Evolutionary conservation across 129 eudicot species (phyloP).

Genomic region (Flaveria ramosissima): DNA sequence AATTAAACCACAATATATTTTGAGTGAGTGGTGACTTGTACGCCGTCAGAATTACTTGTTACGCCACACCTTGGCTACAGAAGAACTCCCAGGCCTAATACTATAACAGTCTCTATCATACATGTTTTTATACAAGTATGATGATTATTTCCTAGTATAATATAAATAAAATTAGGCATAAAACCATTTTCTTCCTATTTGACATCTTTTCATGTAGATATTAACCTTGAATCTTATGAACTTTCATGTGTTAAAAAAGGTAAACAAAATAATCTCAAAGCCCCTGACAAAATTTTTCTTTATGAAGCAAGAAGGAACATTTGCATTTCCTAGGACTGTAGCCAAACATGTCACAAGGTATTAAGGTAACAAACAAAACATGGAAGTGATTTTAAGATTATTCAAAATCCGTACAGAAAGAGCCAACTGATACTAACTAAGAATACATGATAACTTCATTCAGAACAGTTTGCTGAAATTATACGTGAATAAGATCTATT

Average conservation of each 20-base stretch:
- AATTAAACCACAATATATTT: not conserved
- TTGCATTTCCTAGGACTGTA: not conserved
- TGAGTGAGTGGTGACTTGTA: not conserved
- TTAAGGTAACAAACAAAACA: slow-evolving; percentile 15
- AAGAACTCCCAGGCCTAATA: no score
- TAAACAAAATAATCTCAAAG: no score
- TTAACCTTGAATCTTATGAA: no score
- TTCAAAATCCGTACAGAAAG: slow-evolving; percentile 25
- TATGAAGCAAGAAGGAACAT: not conserved
- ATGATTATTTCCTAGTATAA: no score
- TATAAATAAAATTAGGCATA: no score
- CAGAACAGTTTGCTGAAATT: slow-evolving; percentile 7
- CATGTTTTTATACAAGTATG: no score
- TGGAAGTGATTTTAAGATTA: slow-evolving; percentile 20
- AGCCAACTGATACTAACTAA: slow-evolving; percentile 29
- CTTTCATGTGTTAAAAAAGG: no score
- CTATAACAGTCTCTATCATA: no score
- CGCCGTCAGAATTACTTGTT: not conserved
- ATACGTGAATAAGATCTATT: not conserved
- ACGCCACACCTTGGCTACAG: no score
- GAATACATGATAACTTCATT: slow-evolving; percentile 22
- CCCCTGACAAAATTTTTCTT: not conserved
- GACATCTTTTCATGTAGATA: no score
- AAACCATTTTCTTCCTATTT: no score
- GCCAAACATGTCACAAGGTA: not conserved